Evolutionary conservation across 2,329 filamentous ascomycete species (phyloP), one percentile per base, ranked within the genome.

Genomic region (Cladophialophora chaetospira): DNA sequence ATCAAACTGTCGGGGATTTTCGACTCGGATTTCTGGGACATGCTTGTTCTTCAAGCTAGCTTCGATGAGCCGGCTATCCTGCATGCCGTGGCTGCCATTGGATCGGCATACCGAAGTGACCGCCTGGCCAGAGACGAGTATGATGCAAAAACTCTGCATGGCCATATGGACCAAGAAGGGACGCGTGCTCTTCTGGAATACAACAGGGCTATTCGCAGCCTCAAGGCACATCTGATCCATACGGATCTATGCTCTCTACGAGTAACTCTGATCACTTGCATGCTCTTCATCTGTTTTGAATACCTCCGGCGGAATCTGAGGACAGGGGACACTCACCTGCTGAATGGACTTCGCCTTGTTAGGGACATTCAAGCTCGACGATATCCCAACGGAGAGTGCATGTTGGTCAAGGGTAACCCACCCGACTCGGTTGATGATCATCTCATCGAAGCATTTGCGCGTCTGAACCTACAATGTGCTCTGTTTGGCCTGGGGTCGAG

Each of bases 1-100:
- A 55, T 48, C 33, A 73, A 73, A 45, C 66, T 78, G 3, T 68
- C 73, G 0, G 73, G 72, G 2, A 48, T 68, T 1, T 74, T 73
- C 54, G 28, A 54, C 6, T 71, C 69, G 1, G 67, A 63, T 1
- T 75, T 77, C 55, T 78, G 75, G 75, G 66, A 70, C 10, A 68
- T 56, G 3, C 58, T 75, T 6, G 65, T 78, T 4, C 58, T 76
- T 4, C 74, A 76, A 50, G 72, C 73, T 3, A 71, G 71, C 46
- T 56, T 60, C 2, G 65, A 65, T 8, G 75, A 77, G 48, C 72
- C 73, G 0, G 73, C 75, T 3, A 68, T 78, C 2, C 61, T 72
- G n/a, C 75, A 77, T 64, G 75, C 76, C 2, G 63, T 74, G 9
- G 60, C 77, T 4, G 72, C 76, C 9, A 59, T 78, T 13, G 70